Evolutionary conservation across 495 filamentous ascomycete species (phyloP).

Genomic region (Staphylotrichum longicolle): DNA sequence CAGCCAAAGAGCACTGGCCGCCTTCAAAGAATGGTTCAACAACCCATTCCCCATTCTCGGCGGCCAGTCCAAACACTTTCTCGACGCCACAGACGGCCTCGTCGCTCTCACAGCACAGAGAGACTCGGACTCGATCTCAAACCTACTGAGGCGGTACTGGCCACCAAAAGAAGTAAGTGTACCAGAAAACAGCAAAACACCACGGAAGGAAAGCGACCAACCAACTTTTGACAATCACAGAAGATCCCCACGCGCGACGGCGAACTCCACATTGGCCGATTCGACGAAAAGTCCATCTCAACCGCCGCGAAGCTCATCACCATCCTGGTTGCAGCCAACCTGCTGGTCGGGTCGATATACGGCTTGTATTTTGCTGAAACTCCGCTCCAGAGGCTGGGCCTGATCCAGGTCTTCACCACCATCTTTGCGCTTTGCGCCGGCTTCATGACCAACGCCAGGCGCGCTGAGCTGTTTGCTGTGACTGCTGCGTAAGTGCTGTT

Average conservation of each 20-base stretch:
- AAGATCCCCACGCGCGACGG: background rate
- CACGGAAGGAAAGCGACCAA: background rate
- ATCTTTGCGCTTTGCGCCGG: background rate
- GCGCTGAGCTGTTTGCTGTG: background rate
- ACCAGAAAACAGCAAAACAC: too few species aligned
- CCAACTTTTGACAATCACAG: background rate
- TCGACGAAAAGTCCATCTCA: background rate
- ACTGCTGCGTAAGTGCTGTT: conserved; percentile 3
- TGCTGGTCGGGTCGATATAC: background rate
- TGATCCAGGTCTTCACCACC: background rate
- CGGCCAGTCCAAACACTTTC: conserved; percentile 1
- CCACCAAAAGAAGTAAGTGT: too few species aligned
- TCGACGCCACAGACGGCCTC: conserved; percentile 3
- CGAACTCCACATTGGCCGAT: background rate
- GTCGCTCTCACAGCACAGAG: background rate
- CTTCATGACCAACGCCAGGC: background rate
- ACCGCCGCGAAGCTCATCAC: background rate
- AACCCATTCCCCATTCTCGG: background rate
- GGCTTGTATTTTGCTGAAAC: background rate
- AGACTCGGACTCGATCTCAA: background rate
- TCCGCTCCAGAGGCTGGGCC: background rate
- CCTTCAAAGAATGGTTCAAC: background rate
- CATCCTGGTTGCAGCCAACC: background rate
- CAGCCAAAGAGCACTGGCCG: background rate
- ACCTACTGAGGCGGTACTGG: background rate